Percentiles rank a stretch among this genome's conserved stretches.
Conservation (phyloP, 2,329 filamentous ascomycete species). For the Setomelanomma holmii region DNA sequence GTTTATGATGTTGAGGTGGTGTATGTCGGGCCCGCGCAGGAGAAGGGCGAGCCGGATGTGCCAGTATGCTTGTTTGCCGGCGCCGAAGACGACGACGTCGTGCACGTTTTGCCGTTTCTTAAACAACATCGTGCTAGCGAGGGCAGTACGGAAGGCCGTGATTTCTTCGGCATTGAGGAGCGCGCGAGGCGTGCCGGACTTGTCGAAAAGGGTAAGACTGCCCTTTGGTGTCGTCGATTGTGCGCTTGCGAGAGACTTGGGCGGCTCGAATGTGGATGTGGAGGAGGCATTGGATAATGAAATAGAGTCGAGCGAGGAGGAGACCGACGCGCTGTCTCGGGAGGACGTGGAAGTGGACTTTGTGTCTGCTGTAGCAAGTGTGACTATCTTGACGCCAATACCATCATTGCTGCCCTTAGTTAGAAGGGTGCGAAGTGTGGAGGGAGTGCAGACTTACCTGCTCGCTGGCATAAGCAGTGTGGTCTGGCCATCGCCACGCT, state of each 20-base stretch:
- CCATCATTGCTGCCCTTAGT: constrained; percentile 58
- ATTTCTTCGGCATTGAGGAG: constrained; percentile 72
- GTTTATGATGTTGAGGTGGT: constrained; percentile 83
- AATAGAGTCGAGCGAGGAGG: constrained; percentile 42
- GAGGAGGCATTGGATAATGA: constrained; percentile 31
- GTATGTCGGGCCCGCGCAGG: constrained; percentile 72
- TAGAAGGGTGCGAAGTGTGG: background rate
- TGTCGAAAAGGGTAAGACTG: constrained; percentile 66
- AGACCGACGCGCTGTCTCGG: constrained; percentile 37
- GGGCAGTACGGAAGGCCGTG: constrained; percentile 72
- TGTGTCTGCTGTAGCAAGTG: constrained; percentile 53
- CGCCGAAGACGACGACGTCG: constrained; percentile 83
- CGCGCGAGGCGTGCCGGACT: constrained; percentile 64
- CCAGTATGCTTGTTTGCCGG: constrained; percentile 92
- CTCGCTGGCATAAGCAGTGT: constrained; percentile 73
- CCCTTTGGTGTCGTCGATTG: constrained; percentile 60
- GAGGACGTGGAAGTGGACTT: constrained; percentile 19
- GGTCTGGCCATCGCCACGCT: constrained; percentile 66
- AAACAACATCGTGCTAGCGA: constrained; percentile 68
- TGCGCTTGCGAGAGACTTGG: constrained; percentile 23
- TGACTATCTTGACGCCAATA: constrained; percentile 71
- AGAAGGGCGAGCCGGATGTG: constrained; percentile 85
- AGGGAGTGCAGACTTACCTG: constrained; percentile 6
- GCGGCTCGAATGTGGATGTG: constrained; percentile 25
- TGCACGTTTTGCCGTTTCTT: constrained; percentile 72